phyloP scores from a whole-genome alignment of 768 basidiomycete species.

The Austroboletus eburneus region DNA sequence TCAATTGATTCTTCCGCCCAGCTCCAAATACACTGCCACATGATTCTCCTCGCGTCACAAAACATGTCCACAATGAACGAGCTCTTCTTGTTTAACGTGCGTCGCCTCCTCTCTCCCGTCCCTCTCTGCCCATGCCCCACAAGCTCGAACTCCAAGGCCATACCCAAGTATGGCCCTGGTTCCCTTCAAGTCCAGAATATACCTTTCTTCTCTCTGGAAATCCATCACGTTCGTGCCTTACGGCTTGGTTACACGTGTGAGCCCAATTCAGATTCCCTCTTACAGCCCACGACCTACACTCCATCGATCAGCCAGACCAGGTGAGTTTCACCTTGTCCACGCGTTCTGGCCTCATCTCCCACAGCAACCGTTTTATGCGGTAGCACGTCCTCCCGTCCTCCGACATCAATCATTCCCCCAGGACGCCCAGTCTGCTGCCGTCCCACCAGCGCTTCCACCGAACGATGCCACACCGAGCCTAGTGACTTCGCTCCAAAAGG shows the following conservation, averaged over 20 bases:
- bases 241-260: constrained; percentile 1
- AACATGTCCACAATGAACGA: constrained; percentile 43
- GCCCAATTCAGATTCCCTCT: neutral
- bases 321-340: neutral
- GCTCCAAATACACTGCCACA: constrained; percentile 55
- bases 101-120: neutral
- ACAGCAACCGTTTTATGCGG: constrained; percentile 1
- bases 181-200: constrained; percentile 36
- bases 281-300: constrained; percentile 11
- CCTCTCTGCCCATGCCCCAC: constrained; percentile 1
- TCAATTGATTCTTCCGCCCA: constrained; percentile 28
- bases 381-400: constrained; percentile 18
- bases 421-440: constrained; percentile 22
- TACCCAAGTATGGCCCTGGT: constrained; percentile 33
- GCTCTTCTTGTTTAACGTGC: constrained; percentile 48
- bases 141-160: constrained; percentile 26
- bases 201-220: constrained; percentile 44
- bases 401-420: constrained; percentile 29
- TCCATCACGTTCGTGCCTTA: constrained; percentile 15
- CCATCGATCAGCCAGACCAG: constrained; percentile 9
- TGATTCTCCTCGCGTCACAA: constrained; percentile 47
- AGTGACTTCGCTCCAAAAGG: constrained; percentile 60
- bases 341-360: constrained; percentile 9
- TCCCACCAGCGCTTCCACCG: constrained; percentile 10
- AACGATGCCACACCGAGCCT: constrained; percentile 42